These are phyloP conservation scores for Sequoiadendron giganteum DNA, from an alignment of 75 land plant genomes.

Conservation along the genomic window DNA sequence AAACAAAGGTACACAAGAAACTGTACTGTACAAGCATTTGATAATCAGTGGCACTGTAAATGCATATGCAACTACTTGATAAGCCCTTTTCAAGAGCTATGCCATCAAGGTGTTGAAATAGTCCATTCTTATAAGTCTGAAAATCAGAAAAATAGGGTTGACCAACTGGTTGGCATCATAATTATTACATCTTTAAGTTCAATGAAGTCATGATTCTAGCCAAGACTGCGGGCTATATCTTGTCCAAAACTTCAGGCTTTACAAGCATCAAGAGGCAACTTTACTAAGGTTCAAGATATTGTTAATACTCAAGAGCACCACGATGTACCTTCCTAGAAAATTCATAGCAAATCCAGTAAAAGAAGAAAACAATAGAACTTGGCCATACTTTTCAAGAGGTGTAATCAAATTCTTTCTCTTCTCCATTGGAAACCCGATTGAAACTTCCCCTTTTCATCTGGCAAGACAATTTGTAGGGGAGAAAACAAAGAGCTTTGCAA, in stretches of 20 bases:
- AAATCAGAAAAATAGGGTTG: not conserved
- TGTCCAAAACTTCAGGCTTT: not conserved
- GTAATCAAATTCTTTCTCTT: not conserved
- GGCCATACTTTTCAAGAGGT: not conserved
- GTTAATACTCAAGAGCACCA: not conserved
- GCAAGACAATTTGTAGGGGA: not conserved
- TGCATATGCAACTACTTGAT: not conserved
- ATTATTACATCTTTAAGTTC: not conserved
- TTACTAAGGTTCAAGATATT: not conserved
- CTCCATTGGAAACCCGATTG: not conserved
- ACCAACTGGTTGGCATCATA: not conserved
- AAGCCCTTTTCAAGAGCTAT: not conserved
- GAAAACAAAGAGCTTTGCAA: not conserved
- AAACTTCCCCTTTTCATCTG: not conserved
- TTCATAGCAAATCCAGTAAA: not conserved
- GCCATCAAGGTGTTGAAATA: not conserved
- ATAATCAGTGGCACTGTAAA: not conserved
- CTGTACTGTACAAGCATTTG: not conserved
- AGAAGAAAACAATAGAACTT: not conserved
- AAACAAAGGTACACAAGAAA: not conserved
- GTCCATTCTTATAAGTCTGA: not conserved
- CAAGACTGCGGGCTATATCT: not conserved
- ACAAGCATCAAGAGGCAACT: not conserved
- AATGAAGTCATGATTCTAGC: not conserved
- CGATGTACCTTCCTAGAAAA: not conserved